Conservation (phyloP, 768 basidiomycete genomes). For the Auricularia sp. region DNA sequence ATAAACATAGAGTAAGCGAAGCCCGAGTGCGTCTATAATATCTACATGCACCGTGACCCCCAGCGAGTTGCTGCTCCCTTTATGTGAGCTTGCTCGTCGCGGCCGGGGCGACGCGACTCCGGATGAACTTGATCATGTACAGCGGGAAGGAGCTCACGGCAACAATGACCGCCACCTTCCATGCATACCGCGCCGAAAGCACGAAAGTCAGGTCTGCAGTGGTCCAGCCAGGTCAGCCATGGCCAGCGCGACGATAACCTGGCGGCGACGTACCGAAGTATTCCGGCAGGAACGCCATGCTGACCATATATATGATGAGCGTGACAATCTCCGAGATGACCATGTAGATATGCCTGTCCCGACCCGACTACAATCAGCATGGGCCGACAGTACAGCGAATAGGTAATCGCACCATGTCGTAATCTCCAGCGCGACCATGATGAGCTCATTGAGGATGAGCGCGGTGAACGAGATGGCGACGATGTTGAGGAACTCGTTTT, state of each 20-base stretch:
- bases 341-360: constrained; percentile 85
- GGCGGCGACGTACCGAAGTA: constrained; percentile 75
- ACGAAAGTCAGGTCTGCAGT: constrained; percentile 82
- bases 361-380: too few relatives aligned
- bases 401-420: constrained; percentile 70
- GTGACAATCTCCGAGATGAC: constrained; percentile 85
- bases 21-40: too few relatives aligned
- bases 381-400: neutral
- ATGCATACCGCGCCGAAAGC: constrained; percentile 74
- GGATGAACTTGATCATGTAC: constrained; percentile 81
- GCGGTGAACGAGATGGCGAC: constrained; percentile 98
- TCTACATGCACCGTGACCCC: too few relatives aligned
- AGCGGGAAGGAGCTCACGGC: constrained; percentile 88
- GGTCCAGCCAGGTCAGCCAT: neutral
- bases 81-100: constrained; percentile 73
- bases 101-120: constrained; percentile 80
- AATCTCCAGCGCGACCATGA: constrained; percentile 98
- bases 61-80: neutral
- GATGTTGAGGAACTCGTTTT: constrained; percentile 95
- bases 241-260: neutral
- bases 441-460: constrained; percentile 89
- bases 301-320: constrained; percentile 76
- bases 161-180: constrained; percentile 94
- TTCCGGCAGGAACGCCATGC: constrained; percentile 88
- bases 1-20: neutral